Evolutionary conservation across 2,329 filamentous ascomycete species (phyloP).

Genomic region (Decorospora gaudefroyi): DNA sequence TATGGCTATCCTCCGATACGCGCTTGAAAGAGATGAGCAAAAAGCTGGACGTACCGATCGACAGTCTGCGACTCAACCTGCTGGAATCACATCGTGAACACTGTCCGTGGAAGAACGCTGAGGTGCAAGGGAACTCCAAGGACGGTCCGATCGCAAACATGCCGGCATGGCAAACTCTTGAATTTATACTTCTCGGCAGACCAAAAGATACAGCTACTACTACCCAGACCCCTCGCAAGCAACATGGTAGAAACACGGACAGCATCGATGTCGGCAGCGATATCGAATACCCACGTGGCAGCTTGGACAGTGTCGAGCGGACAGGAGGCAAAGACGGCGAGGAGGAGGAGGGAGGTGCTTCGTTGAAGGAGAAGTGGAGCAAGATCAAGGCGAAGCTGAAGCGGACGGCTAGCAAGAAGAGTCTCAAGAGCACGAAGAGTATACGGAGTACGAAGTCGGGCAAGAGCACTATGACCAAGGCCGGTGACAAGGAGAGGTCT

Average conservation of each 20-base stretch:
- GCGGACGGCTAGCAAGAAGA: constrained; percentile 43
- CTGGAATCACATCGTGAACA: constrained; percentile 48
- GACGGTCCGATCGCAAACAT: constrained; percentile 41
- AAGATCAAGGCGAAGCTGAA: constrained; percentile 45
- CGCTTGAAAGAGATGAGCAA: constrained; percentile 42
- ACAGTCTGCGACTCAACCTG: constrained; percentile 43
- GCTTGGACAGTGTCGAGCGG: constrained; percentile 25
- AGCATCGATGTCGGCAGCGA: constrained; percentile 36
- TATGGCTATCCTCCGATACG: constrained; percentile 77
- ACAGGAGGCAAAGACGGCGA: constrained; percentile 11
- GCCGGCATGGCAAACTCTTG: constrained; percentile 44
- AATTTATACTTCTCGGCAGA: constrained; percentile 39
- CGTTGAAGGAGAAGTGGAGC: constrained; percentile 43
- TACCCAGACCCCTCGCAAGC: constrained; percentile 4
- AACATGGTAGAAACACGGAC: constrained; percentile 22
- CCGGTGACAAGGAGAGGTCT: constrained; percentile 13
- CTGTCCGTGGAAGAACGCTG: constrained; percentile 49
- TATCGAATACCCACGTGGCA: constrained; percentile 23
- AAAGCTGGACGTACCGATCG: constrained; percentile 39
- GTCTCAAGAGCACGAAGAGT: constrained; percentile 41
- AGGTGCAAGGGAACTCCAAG: constrained; percentile 38
- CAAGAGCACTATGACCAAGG: constrained; percentile 9
- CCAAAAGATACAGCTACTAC: constrained; percentile 12
- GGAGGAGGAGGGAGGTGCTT: constrained; percentile 20
- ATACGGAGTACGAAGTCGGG: constrained; percentile 38